Percentiles rank a stretch among this genome's conserved stretches.
These are phyloP conservation scores for Quercus variabilis DNA, from an alignment of 306 rosid species.

Conservation along the genomic window DNA sequence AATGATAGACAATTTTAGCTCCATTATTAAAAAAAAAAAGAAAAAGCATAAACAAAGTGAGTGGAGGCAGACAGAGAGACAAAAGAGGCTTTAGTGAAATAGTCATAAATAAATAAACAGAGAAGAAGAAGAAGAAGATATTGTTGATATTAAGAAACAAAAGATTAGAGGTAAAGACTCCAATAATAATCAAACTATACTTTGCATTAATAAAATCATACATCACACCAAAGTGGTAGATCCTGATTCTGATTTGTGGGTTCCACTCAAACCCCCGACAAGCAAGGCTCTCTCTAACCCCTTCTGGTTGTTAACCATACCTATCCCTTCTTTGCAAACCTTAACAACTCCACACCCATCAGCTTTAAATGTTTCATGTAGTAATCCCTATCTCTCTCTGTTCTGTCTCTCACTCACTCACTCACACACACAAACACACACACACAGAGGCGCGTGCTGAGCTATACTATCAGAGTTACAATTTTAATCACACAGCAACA, in stretches of 20 bases:
- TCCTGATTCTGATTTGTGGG: constrained; percentile 91
- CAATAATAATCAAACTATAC: constrained; percentile 19
- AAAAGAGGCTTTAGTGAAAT: constrained; percentile 30
- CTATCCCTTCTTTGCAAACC: constrained; percentile 49
- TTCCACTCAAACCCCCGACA: constrained; percentile 52
- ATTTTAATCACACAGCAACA: constrained; percentile 38
- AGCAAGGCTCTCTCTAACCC: constrained; percentile 38
- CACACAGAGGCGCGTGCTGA: constrained; percentile 19
- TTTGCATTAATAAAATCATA: constrained; percentile 50
- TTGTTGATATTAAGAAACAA: constrained; percentile 7
- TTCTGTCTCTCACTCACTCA: no score
- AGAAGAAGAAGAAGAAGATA: constrained; percentile 9
- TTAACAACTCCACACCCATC: constrained; percentile 64
- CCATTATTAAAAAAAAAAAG: no score
- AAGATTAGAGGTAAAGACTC: constrained; percentile 21
- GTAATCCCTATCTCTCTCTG: constrained; percentile 33
- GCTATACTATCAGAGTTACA: constrained; percentile 39
- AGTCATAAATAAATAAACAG: constrained; percentile 7
- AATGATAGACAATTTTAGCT: background rate
- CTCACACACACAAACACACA: constrained; percentile 9
- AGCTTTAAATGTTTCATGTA: constrained; percentile 39
- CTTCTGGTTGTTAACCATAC: constrained; percentile 64
- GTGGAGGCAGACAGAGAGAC: constrained; percentile 38
- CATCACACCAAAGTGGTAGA: constrained; percentile 57
- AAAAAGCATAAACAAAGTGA: constrained; percentile 27